These are phyloP conservation scores for Termitomyces sp. DNA, from an alignment of 768 basidiomycete genomes.

Conservation along the genomic window DNA sequence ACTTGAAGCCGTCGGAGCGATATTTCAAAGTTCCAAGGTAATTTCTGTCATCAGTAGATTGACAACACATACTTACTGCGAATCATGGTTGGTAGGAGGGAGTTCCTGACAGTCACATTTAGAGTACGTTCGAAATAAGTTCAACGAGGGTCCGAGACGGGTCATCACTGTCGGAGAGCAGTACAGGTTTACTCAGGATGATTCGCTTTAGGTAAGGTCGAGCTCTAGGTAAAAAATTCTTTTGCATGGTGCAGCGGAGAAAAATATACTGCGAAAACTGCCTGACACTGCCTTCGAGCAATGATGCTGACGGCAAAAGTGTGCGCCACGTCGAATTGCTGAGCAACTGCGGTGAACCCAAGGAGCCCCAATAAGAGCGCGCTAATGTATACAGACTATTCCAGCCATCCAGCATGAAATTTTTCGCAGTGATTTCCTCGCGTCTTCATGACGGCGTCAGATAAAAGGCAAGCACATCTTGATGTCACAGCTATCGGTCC, in stretches of 20 bases:
- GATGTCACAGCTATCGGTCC: background rate
- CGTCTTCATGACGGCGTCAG: background rate
- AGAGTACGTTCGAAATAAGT: background rate
- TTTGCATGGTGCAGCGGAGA: background rate
- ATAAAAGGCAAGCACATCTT: background rate
- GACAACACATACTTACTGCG: too few relatives aligned
- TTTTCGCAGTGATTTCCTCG: background rate
- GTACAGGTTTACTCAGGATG: background rate
- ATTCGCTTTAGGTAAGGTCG: background rate
- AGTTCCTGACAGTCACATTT: background rate
- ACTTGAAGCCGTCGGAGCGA: background rate
- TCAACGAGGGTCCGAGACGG: background rate
- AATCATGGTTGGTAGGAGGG: background rate
- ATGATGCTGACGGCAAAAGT: background rate
- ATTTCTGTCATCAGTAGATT: background rate
- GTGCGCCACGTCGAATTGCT: background rate
- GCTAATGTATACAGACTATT: too few relatives aligned
- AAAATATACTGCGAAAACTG: background rate
- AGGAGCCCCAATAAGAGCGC: background rate
- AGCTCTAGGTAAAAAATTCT: background rate
- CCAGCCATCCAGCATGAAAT: background rate
- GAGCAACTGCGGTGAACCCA: background rate
- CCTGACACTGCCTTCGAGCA: background rate
- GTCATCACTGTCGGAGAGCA: background rate
- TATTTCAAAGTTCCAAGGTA: background rate